These are phyloP conservation scores for Arthromyces matolae DNA, from an alignment of 768 basidiomycete species.

Conservation along the genomic window DNA sequence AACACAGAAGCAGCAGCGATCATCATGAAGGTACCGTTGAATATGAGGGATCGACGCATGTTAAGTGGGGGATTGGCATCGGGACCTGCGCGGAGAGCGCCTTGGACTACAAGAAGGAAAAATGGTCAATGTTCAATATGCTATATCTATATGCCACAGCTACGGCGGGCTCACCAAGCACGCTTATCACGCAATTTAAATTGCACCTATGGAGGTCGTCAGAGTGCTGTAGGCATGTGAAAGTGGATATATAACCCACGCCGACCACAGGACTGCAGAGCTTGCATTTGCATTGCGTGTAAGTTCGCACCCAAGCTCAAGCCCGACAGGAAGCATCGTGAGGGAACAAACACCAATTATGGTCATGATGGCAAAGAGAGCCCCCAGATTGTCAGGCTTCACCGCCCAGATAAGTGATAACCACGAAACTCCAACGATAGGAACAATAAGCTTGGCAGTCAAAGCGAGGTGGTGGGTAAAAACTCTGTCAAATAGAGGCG, in stretches of 20 bases:
- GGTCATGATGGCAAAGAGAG: slow-evolving; percentile 62
- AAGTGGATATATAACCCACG: slow-evolving; percentile 43
- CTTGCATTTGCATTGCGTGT: slow-evolving; percentile 79
- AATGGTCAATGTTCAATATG: background rate
- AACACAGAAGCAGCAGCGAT: slow-evolving; percentile 39
- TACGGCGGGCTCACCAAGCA: slow-evolving; percentile 47
- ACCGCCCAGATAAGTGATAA: slow-evolving; percentile 84
- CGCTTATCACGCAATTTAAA: slow-evolving; percentile 54
- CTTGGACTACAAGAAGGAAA: slow-evolving; percentile 55
- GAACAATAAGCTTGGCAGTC: slow-evolving; percentile 56
- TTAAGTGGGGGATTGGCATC: slow-evolving; percentile 67
- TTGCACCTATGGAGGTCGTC: slow-evolving; percentile 50
- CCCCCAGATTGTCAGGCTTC: slow-evolving; percentile 54
- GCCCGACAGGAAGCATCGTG: slow-evolving; percentile 67
- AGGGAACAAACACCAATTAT: slow-evolving; percentile 65
- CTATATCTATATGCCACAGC: background rate
- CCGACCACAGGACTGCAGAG: slow-evolving; percentile 72
- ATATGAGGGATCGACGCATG: slow-evolving; percentile 65
- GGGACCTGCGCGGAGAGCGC: slow-evolving; percentile 61
- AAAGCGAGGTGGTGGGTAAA: slow-evolving; percentile 69
- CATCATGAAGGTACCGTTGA: slow-evolving; percentile 54
- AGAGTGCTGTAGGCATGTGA: background rate
- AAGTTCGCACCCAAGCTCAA: slow-evolving; percentile 78
- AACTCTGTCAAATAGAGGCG: slow-evolving; percentile 81
- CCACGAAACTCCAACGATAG: slow-evolving; percentile 62